phyloP scores from a whole-genome alignment of 495 filamentous ascomycete genomes.

The Neurospora hispaniola region DNA sequence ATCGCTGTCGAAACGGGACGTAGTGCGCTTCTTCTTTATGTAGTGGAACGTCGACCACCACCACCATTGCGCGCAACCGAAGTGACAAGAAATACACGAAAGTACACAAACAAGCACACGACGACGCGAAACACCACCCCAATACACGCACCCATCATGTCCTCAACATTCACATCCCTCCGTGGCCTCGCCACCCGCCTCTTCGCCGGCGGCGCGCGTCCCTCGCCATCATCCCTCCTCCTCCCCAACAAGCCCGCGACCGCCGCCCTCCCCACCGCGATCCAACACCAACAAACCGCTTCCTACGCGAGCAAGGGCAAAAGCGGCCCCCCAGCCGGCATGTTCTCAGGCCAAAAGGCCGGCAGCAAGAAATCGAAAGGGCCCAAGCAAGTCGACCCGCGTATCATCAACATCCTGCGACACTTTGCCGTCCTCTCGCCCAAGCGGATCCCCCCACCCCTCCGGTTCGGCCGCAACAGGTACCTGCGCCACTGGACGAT shows the following conservation, averaged over 20 bases:
- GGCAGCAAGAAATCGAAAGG: constrained; percentile 9
- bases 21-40: background rate
- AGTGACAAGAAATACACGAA: background rate
- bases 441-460: constrained; percentile 49
- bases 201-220: constrained; percentile 4
- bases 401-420: constrained; percentile 21
- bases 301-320: constrained; percentile 3
- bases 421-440: constrained; percentile 21
- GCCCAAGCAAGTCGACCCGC: constrained; percentile 17
- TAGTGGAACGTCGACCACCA: background rate
- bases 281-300: background rate
- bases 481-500: constrained; percentile 97
- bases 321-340: background rate
- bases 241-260: background rate
- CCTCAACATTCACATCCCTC: constrained; percentile 12
- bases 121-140: background rate
- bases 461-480: constrained; percentile 78
- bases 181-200: constrained; percentile 21
- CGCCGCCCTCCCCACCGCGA: background rate
- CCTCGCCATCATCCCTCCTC: constrained; percentile 1
- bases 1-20: background rate
- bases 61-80: background rate
- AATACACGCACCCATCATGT: constrained; percentile 9
- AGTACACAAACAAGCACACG: background rate
- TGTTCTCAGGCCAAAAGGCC: constrained; percentile 2